Evolutionary conservation across 805 yeast species (phyloP).

Genomic region (Metschnikowia proteae): DNA sequence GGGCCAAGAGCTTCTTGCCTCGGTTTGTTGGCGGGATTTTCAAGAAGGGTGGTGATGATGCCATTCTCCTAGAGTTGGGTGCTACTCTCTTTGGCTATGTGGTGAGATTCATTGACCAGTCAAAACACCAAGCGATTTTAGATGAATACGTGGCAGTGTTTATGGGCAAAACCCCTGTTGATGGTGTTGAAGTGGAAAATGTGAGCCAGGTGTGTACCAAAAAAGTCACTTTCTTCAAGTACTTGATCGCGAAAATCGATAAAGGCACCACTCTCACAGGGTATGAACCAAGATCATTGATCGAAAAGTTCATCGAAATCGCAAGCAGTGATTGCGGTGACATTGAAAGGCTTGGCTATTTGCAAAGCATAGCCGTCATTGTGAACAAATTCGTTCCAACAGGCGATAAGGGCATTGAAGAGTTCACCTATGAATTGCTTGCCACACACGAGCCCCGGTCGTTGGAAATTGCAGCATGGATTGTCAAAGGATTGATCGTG

Average conservation of each 20-base stretch:
- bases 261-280: conserved; percentile 23
- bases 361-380: conserved; percentile 52
- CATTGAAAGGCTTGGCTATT: conserved; percentile 33
- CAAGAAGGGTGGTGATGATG: conserved; percentile 15
- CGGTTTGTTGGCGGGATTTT: conserved; percentile 25
- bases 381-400: conserved; percentile 41
- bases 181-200: conserved; percentile 13
- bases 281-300: conserved; percentile 1
- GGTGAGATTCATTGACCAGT: conserved; percentile 33
- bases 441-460: conserved; percentile 7
- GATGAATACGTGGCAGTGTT: conserved; percentile 38
- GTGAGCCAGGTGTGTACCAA: conserved; percentile 26
- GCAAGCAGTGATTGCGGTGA: background rate
- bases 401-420: conserved; percentile 11
- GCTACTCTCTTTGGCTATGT: conserved; percentile 43
- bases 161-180: conserved; percentile 17
- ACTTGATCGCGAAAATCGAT: conserved; percentile 52
- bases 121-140: conserved; percentile 46
- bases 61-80: conserved; percentile 31
- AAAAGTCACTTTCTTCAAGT: conserved; percentile 34
- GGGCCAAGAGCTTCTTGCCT: conserved; percentile 44
- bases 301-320: conserved; percentile 37
- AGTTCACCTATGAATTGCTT: conserved; percentile 3
- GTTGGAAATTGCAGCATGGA: conserved; percentile 65
- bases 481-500: conserved; percentile 64